Evolutionary conservation across 805 yeast genomes (phyloP), one percentile per base, ranked within the genome.

Genomic region (Debaryomyces prosopidis): DNA sequence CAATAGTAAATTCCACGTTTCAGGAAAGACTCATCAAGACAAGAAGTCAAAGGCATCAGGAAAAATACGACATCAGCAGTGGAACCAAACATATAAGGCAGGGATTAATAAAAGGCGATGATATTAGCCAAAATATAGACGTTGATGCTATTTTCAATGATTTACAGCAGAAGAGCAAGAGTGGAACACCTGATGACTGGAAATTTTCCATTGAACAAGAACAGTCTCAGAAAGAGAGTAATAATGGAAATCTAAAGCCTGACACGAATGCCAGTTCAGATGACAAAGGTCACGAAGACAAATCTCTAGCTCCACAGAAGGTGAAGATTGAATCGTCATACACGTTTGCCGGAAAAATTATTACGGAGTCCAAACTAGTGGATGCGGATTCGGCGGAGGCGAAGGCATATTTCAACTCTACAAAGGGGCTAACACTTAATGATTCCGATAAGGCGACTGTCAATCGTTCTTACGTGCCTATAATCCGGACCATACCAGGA

Each of bases 331-430:
- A 80, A 48, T 76, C 94, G 50, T 80, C 84, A 2, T 92, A 88
- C 60, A 86, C 87, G 46, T 92, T 89, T 75, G 98, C 99, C 0
- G 97, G 97, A 5, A 87, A 87, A 55, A 72, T 82, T 2, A 75
- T 86, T 1, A 80, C 85, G 0, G 96, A 91, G 57, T 84, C 84
- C 47, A 89, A 88, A 63, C 72, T 76, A 65, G 97, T 94, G 1
- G 85, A 81, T 39, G 78, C 77, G 6, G 75, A 80, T 38, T 86
- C 96, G 7, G 94, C 94, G 11, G 97, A 89, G 61, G 98, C 95
- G 0, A 81, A 81, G 52, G 96, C 91, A 15, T 89, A 85, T 57
- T 62, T 88, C 36, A 80, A 78, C 48, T 81, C 85, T 1, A 67
- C 81, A 1, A 74, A 71, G 20, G 68, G 72, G 1, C 42, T 68